phyloP scores from a whole-genome alignment of 805 yeast species.

The Jamesozyma spencerorum region DNA sequence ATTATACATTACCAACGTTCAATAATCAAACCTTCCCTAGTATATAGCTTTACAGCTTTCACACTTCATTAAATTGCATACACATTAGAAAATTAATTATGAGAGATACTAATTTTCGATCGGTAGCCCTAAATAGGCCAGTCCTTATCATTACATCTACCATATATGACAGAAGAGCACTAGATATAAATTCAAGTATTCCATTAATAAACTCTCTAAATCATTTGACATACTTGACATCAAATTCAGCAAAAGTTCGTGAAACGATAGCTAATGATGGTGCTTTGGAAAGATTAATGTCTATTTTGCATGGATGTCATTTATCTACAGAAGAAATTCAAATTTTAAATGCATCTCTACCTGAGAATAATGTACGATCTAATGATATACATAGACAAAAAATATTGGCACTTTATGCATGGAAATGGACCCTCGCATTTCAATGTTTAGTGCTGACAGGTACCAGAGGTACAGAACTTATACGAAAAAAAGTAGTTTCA shows the following conservation, averaged over 20 bases:
- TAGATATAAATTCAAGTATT: slow-evolving; percentile 80
- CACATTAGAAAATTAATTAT: slow-evolving; percentile 29
- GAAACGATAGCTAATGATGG: slow-evolving; percentile 87
- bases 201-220: slow-evolving; percentile 88
- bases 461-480: slow-evolving; percentile 82
- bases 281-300: slow-evolving; percentile 80
- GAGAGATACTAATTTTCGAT: slow-evolving; percentile 86
- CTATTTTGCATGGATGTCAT: slow-evolving; percentile 75
- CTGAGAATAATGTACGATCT: background rate
- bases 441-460: slow-evolving; percentile 89
- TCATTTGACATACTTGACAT: slow-evolving; percentile 78
- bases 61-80: too few relatives aligned
- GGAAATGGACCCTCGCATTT: slow-evolving; percentile 95
- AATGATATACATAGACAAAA: slow-evolving; percentile 23
- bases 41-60: too few relatives aligned
- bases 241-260: slow-evolving; percentile 79
- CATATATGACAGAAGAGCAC: slow-evolving; percentile 83
- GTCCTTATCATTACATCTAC: slow-evolving; percentile 87
- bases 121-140: slow-evolving; percentile 72
- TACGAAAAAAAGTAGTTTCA: slow-evolving; percentile 76
- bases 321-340: slow-evolving; percentile 19
- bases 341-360: background rate
- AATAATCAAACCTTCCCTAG: too few relatives aligned
- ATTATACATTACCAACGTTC: too few relatives aligned
- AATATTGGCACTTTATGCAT: slow-evolving; percentile 53